Evolutionary conservation across 2,329 filamentous ascomycete genomes (phyloP).

Genomic region (Sporothrix globosa): DNA sequence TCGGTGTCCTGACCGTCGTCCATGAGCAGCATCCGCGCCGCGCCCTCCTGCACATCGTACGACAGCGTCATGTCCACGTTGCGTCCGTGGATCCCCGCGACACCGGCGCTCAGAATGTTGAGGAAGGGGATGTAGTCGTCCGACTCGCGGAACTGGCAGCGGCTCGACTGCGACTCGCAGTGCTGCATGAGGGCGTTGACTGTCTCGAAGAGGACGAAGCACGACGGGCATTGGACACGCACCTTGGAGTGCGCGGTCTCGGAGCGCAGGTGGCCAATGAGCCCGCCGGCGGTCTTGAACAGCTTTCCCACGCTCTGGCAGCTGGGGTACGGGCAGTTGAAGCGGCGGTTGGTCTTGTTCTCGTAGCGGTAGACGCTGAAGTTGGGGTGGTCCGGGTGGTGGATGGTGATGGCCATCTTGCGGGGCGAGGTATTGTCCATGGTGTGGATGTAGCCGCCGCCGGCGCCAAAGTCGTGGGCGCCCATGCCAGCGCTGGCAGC

Average conservation of each 20-base stretch:
- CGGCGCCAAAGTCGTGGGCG: background rate
- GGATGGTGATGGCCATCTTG: background rate
- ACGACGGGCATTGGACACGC: slow-evolving; percentile 51
- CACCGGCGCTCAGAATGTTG: slow-evolving; percentile 47
- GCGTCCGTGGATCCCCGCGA: slow-evolving; percentile 44
- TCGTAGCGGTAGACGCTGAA: slow-evolving; percentile 56
- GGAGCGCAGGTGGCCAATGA: slow-evolving; percentile 52
- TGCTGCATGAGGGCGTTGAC: slow-evolving; percentile 53
- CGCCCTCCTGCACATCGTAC: slow-evolving; percentile 41
- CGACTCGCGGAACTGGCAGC: slow-evolving; percentile 51
- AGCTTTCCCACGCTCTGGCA: slow-evolving; percentile 52
- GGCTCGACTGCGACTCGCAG: slow-evolving; percentile 49
- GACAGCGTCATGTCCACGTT: slow-evolving; percentile 44
- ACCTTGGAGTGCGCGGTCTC: slow-evolving; percentile 45
- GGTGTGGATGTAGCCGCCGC: background rate
- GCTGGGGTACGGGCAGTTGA: slow-evolving; percentile 55
- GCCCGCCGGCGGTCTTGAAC: slow-evolving; percentile 42
- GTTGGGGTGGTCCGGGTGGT: slow-evolving; percentile 29
- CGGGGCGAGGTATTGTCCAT: background rate
- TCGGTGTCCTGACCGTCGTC: slow-evolving; percentile 2
- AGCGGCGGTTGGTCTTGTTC: slow-evolving; percentile 49
- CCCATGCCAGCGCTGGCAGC: background rate
- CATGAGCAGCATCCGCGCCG: slow-evolving; percentile 28
- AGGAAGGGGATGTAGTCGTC: slow-evolving; percentile 47
- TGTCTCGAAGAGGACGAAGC: slow-evolving; percentile 48